Conservation (phyloP, 225 moss, liverwort and hornwort species). For the Polytrichum formosum region DNA sequence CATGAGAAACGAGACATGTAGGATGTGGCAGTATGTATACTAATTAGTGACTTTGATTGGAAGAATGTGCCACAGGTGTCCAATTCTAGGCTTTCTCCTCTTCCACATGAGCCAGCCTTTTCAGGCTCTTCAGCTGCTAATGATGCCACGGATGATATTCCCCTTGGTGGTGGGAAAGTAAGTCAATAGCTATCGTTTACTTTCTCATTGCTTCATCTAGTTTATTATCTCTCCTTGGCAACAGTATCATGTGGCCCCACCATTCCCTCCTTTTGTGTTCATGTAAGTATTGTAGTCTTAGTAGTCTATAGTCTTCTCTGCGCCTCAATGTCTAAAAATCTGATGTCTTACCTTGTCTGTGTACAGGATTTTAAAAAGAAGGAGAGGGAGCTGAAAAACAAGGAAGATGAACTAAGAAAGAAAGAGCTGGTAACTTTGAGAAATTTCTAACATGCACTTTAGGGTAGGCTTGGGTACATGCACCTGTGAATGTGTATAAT, state of each 20-base stretch:
- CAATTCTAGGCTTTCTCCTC: conserved; percentile 81
- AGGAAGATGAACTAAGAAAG: conserved; percentile 77
- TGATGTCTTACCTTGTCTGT: conserved; percentile 9
- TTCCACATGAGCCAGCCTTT: conserved; percentile 82
- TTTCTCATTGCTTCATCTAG: background rate
- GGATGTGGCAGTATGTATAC: too few species aligned
- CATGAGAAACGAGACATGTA: too few species aligned
- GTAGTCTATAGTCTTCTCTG: too few species aligned
- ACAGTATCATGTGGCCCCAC: too few species aligned
- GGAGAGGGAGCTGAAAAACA: conserved; percentile 82
- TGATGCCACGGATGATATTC: conserved; percentile 94
- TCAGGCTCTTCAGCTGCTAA: conserved; percentile 54
- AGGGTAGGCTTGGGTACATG: too few species aligned
- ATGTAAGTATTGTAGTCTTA: too few species aligned
- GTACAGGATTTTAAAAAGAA: conserved; percentile 74
- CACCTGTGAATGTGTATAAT: too few species aligned
- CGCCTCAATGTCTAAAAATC: too few species aligned
- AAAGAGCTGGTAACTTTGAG: conserved; percentile 61
- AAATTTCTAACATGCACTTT: background rate
- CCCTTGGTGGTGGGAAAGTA: conserved; percentile 84
- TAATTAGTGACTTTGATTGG: too few species aligned
- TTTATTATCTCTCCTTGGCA: too few species aligned
- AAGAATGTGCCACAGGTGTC: conserved; percentile 67
- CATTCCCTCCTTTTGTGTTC: background rate
- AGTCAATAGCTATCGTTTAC: conserved; percentile 7